Evolutionary conservation across 257 asterid genomes (phyloP).

Genomic region (Plantago major): DNA sequence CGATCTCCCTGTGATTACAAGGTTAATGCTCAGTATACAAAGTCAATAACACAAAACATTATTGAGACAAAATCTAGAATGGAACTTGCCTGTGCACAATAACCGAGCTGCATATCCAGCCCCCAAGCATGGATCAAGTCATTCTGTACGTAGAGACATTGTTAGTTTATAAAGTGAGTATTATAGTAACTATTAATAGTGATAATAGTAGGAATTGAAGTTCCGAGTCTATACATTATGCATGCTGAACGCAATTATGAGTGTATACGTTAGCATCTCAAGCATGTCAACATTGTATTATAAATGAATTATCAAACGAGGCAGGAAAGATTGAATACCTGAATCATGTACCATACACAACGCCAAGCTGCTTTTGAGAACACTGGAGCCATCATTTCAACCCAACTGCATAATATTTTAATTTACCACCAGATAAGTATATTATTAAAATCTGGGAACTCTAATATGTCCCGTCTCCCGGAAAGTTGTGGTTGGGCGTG

Average conservation of each 20-base stretch:
- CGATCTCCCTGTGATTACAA: constrained; percentile 63
- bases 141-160: constrained; percentile 37
- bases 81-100: constrained; percentile 82
- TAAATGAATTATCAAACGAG: background rate
- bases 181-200: no score
- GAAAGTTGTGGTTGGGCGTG: no score
- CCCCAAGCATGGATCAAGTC: constrained; percentile 99
- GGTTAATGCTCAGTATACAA: constrained; percentile 8
- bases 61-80: background rate
- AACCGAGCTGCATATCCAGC: constrained; percentile 84
- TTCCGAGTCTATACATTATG: no score
- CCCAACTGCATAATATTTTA: constrained; percentile 60
- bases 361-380: constrained; percentile 92
- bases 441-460: no score
- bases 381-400: constrained; percentile 98
- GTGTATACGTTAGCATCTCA: no score
- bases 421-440: background rate
- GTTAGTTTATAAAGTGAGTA: background rate
- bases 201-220: no score
- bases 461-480: no score
- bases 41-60: background rate
- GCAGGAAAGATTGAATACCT: constrained; percentile 36
- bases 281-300: background rate
- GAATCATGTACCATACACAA: constrained; percentile 85
- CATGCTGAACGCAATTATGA: no score